Percentiles rank a stretch among this genome's conserved stretches.
phyloP scores from a whole-genome alignment of 2,329 filamentous ascomycete genomes.

The Stemphylium beticola region DNA sequence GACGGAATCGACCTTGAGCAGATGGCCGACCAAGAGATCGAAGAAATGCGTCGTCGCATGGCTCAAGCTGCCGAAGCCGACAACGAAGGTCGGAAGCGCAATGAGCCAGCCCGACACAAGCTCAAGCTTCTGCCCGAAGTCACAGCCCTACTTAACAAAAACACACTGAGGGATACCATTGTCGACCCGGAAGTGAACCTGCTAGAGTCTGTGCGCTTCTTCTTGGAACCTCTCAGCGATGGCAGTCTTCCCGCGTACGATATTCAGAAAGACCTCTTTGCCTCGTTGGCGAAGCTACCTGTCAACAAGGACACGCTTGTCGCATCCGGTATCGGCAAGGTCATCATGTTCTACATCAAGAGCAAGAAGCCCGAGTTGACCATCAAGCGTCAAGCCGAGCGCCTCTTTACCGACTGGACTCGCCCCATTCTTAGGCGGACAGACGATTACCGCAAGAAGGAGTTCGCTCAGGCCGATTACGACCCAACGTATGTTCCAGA shows the following conservation, averaged over 20 bases:
- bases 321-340: conserved; percentile 92
- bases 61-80: conserved; percentile 87
- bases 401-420: conserved; percentile 93
- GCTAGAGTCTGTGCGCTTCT: conserved; percentile 92
- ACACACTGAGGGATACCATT: conserved; percentile 81
- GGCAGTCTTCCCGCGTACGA: conserved; percentile 94
- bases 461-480: conserved; percentile 63
- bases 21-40: conserved; percentile 88
- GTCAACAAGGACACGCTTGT: conserved; percentile 90
- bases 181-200: conserved; percentile 96
- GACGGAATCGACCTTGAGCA: conserved; percentile 92
- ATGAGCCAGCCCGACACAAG: conserved; percentile 87
- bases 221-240: conserved; percentile 93
- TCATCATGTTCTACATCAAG: conserved; percentile 95
- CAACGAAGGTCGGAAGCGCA: conserved; percentile 77
- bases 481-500: conserved; percentile 58
- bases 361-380: conserved; percentile 85
- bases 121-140: conserved; percentile 93
- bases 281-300: conserved; percentile 77
- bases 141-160: conserved; percentile 84
- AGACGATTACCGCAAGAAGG: conserved; percentile 94
- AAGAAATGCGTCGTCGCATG: conserved; percentile 86
- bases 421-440: conserved; percentile 91
- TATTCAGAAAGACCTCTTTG: conserved; percentile 94
- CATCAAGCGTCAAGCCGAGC: conserved; percentile 94